These are phyloP conservation scores for Ramularia endophylla DNA, from an alignment of 2,329 filamentous ascomycete species.

Conservation along the genomic window DNA sequence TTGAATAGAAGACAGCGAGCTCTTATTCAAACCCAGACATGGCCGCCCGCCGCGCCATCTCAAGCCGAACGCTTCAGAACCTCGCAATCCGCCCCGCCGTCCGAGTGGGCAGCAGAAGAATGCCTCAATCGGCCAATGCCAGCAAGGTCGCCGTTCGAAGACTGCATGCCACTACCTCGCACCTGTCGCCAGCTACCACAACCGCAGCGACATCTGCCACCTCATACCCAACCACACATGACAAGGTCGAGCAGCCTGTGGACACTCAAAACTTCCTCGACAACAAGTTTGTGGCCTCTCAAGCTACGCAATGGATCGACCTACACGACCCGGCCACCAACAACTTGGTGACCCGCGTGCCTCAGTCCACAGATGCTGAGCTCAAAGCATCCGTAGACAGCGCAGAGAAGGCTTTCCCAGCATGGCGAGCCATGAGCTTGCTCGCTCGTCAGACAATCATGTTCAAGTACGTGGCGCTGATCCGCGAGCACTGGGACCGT, in stretches of 20 bases:
- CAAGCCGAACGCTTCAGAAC: constrained; percentile 36
- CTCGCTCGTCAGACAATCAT: constrained; percentile 75
- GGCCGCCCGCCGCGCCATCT: constrained; percentile 42
- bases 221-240: constrained; percentile 65
- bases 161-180: constrained; percentile 51
- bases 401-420: constrained; percentile 67
- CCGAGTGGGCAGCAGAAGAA: constrained; percentile 28
- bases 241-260: constrained; percentile 59
- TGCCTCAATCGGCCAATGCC: constrained; percentile 29
- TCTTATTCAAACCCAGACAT: constrained; percentile 24
- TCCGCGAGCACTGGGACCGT: constrained; percentile 79
- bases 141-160: constrained; percentile 39
- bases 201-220: constrained; percentile 45
- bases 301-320: constrained; percentile 68
- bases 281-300: constrained; percentile 68
- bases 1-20: constrained; percentile 11
- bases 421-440: constrained; percentile 67
- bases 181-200: constrained; percentile 47
- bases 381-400: constrained; percentile 69
- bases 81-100: constrained; percentile 34
- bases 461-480: constrained; percentile 77
- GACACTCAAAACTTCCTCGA: constrained; percentile 78
- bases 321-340: constrained; percentile 79
- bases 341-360: constrained; percentile 76
- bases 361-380: constrained; percentile 73